Evolutionary conservation across 2,329 filamentous ascomycete species (phyloP), one percentile per base, ranked within the genome.

Genomic region (Phaeosphaeria sp.): DNA sequence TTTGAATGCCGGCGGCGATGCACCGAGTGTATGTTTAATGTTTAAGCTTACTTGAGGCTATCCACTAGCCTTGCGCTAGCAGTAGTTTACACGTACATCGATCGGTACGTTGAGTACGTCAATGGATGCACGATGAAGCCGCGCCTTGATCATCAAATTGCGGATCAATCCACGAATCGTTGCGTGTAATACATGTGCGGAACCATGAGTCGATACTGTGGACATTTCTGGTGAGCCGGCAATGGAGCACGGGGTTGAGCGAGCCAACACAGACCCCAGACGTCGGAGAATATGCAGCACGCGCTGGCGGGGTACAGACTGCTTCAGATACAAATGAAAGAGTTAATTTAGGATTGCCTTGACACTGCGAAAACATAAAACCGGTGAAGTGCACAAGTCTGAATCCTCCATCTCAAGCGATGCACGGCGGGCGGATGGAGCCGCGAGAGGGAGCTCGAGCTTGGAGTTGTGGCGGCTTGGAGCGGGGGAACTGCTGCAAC

Each of bases 271-370:
- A 36, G 30, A 55, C 51, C 11, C 52, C 40, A 56, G 47, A 55
- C 51, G 51, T 64, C 53, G 51, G 53, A 64, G 59, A 56, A 53
- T 40, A 53, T 55, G 59, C 56, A 57, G 55, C 53, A 49, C 55
- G 45, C 42, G 42, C 25, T 45, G 18, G 40, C 40, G 40, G 50
- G 42, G 50, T 45, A 44, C 42, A 36, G n/a, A 33, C 11, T 33
- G 50, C 50, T 46, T 52, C 50, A 52, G 42, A 22, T 36, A 24
- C 4, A 50, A 11, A n/a, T 36, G 11, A 21, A 44, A 20, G 18
- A 22, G n/a, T 6, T 9, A 21, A 15, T 13, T 22, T n/a, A 13
- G 21, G 21, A 15, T 22, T 44, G 30, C 30, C 42, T 13, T 44
- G 42, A 44, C 9, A 22, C 42, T 21, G n/a, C 18, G 21, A n/a